Evolutionary conservation across 2,329 filamentous ascomycete species (phyloP), one percentile per base, ranked within the genome.

Genomic region (Aureobasidium sp.): DNA sequence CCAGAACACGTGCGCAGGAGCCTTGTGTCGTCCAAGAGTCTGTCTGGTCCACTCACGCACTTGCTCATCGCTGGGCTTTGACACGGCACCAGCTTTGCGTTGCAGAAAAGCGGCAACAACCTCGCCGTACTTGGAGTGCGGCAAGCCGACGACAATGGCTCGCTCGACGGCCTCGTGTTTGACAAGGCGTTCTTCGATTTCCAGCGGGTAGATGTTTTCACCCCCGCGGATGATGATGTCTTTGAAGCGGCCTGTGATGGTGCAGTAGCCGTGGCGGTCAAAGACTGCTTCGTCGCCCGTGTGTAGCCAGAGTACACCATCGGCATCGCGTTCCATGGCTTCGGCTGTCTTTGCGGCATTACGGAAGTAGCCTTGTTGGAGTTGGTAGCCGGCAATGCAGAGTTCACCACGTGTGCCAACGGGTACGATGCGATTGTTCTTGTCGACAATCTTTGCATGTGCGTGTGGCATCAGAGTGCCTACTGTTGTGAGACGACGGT

Each of bases 331-430:
- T 7, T 87, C 79, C 37, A 90, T 82, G 65, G 89, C 81, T 69
- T 92, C 88, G 0, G 81, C 83, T 1, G 88, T 92, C 79, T 90
- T 92, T 69, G 85, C 84, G 45, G 83, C 82, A 73, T 91, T 91
- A 69, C 89, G 76, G 77, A 80, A 81, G 69, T 84, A 84, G 25
- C 82, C 82, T 48, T 77, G 81, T 71, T 87, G 88, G 12, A 92
- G 77, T 73, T 90, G 87, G 72, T 91, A 93, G 0, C 89, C 90
- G 0, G 86, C 83, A 47, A 91, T 89, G 71, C 88, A 91, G 25
- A 93, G 81, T 76, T 93, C 89, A 20, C 89, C 89, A 9, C 83
- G 79, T 37, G 80, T 75, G 25, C 89, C 89, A 15, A 90, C 74
- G 0, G 87, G 87, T 11, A 92, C 81, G 45, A 87, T 80, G 34